Base-by-base conservation (phyloP, 306 rosid genomes). In the Gastrolobium bilobum region DNA sequence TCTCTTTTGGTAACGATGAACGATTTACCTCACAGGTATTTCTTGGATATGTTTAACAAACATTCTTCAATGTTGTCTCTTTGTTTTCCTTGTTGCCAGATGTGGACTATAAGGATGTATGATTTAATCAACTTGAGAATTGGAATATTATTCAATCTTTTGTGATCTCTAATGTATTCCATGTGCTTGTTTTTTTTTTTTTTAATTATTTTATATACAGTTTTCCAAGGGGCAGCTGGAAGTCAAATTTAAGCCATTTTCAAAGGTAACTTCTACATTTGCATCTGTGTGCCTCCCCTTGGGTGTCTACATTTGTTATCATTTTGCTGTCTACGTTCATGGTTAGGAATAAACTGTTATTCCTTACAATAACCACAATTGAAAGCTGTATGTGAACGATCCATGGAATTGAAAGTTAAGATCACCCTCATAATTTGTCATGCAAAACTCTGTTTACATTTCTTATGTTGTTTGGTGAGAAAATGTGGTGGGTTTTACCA, bases 1-100 rank as follows among this genome's bases (percentile, higher is more conserved):
- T 26, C 89, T 95, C 74, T 95, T 95, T 82, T 95, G 99, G 99
- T 72, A 78, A 64, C 50, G 99, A 95, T 62, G 93, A 95, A 81
- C 86, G 99, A 66, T 95, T 95, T 79, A 93, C 97, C 77, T 93
- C 97, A 53, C 99, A 95, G 99, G 98, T 95, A 78, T 44, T 69
- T 86, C 66, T 63, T 73, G 35, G 71, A 57, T 60, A 35, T 52
- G 72, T 70, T 82, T 56, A 47, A 26, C 58, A 63, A 29, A 65
- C 77, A 80, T 60, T 73, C 52, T 67, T 68, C 54, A 35, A 53
- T 66, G 15, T 60, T 34, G 20, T 75, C 59, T 60, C 58, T 68
- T n/a, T n/a, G n/a, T 68, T 5, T 40, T 73, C 64, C 69, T 34
- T 50, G 53, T 78, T 75, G 38, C 61, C 26, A 10, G 48, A 40